These are phyloP conservation scores for Daucus carota DNA, from an alignment of 129 eudicot genomes.

Conservation along the genomic window DNA sequence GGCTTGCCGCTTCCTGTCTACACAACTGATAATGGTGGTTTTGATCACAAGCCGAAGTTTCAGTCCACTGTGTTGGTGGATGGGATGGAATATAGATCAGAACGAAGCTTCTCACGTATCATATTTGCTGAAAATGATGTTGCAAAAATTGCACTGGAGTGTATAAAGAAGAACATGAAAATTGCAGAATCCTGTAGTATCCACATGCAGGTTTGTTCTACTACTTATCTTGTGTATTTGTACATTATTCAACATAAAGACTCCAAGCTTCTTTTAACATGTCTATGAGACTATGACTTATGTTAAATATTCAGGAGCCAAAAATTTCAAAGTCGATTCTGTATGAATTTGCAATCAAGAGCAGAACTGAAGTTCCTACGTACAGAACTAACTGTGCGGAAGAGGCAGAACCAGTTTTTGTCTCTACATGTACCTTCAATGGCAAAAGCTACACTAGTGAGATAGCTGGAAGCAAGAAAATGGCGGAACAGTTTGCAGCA, in stretches of 20 bases:
- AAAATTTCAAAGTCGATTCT: slow-evolving; percentile 20
- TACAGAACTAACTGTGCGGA: slow-evolving; percentile 16
- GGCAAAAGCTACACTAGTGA: slow-evolving; percentile 23
- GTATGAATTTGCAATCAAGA: slow-evolving; percentile 25
- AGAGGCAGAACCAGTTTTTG: slow-evolving; percentile 13
- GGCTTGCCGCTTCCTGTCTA: slow-evolving; percentile 20
- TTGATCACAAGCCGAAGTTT: slow-evolving; percentile 22
- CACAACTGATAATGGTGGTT: slow-evolving; percentile 22
- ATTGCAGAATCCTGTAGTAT: slow-evolving; percentile 1
- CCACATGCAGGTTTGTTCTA: slow-evolving; percentile 10
- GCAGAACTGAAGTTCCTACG: slow-evolving; percentile 7
- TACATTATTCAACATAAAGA: background rate
- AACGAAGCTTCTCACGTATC: background rate
- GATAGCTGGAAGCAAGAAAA: slow-evolving; percentile 21
- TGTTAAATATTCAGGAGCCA: slow-evolving; percentile 13
- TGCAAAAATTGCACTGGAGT: slow-evolving; percentile 24
- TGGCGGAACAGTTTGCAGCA: slow-evolving; percentile 30
- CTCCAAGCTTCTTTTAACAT: background rate
- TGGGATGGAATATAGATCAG: slow-evolving; percentile 16
- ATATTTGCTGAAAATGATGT: slow-evolving; percentile 38
- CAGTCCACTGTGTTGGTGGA: slow-evolving; percentile 23
- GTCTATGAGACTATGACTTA: background rate
- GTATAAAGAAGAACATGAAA: slow-evolving; percentile 6
- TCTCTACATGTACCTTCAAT: slow-evolving; percentile 9
- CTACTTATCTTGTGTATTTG: background rate